phyloP scores from a whole-genome alignment of 1,139 yeast species.

The Saccharomycopsis hybrid region DNA sequence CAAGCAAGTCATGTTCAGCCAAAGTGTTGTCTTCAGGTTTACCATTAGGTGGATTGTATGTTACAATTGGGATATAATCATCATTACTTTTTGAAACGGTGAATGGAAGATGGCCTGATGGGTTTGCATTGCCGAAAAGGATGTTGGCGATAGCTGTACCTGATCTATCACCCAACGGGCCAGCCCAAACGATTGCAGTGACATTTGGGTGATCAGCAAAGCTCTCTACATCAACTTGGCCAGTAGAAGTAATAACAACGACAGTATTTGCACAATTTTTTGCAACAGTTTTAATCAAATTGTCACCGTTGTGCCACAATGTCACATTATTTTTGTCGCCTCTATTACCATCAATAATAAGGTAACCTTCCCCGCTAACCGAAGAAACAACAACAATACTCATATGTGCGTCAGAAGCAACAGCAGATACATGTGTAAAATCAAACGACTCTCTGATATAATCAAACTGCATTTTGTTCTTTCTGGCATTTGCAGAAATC shows the following conservation, averaged over 20 bases:
- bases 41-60: conserved; percentile 33
- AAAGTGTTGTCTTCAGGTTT: conserved; percentile 42
- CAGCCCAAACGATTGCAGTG: conserved; percentile 48
- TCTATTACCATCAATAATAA: conserved; percentile 48
- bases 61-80: conserved; percentile 47
- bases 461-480: conserved; percentile 40
- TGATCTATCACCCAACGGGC: conserved; percentile 53
- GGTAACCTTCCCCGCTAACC: conserved; percentile 53
- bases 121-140: conserved; percentile 43
- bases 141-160: conserved; percentile 43
- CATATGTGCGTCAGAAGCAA: conserved; percentile 46
- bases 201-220: conserved; percentile 55
- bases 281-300: conserved; percentile 43
- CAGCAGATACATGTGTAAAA: conserved; percentile 37
- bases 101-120: conserved; percentile 23
- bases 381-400: conserved; percentile 47
- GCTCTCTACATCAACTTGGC: conserved; percentile 52
- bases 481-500: conserved; percentile 37
- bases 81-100: conserved; percentile 50
- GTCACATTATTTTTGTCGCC: conserved; percentile 53
- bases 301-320: conserved; percentile 56
- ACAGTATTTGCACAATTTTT: conserved; percentile 45
- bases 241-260: conserved; percentile 54
- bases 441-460: conserved; percentile 39
- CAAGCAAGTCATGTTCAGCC: conserved; percentile 36